phyloP scores from a whole-genome alignment of 2,329 filamentous ascomycete species.

The Cadophora sp. region DNA sequence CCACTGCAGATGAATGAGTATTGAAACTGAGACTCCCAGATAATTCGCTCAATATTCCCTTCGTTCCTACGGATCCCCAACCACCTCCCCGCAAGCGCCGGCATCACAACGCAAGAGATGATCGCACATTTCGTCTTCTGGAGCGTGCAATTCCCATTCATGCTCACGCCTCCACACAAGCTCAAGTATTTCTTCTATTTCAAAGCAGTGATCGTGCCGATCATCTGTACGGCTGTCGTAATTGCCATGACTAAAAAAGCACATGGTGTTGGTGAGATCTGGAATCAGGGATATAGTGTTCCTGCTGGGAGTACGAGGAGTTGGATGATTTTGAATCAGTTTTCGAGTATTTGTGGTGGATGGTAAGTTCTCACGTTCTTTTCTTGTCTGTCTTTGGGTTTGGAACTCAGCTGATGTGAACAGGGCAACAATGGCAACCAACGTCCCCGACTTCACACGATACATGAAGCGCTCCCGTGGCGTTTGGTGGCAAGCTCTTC shows the following conservation, averaged over 20 bases:
- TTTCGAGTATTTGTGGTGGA: slow-evolving; percentile 19
- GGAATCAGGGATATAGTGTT: slow-evolving; percentile 15
- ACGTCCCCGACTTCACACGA: slow-evolving; percentile 52
- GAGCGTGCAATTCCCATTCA: too few species aligned
- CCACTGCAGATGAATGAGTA: too few species aligned
- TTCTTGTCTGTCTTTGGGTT: neutral
- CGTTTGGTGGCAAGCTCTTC: slow-evolving; percentile 29
- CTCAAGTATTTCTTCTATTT: too few species aligned
- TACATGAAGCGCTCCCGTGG: slow-evolving; percentile 43
- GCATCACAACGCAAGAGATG: too few species aligned
- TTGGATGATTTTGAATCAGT: slow-evolving; percentile 23
- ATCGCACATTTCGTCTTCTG: too few species aligned
- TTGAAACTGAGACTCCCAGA: too few species aligned
- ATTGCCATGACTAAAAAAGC: slow-evolving; percentile 24
- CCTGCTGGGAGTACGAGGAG: slow-evolving; percentile 15
- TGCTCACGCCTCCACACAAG: too few species aligned
- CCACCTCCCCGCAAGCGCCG: too few species aligned
- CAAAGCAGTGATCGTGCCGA: too few species aligned
- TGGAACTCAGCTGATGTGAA: neutral
- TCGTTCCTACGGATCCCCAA: too few species aligned
- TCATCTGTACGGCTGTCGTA: slow-evolving; percentile 2
- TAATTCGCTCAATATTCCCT: too few species aligned
- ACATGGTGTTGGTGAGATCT: slow-evolving; percentile 20
- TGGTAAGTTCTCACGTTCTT: slow-evolving; percentile 12
- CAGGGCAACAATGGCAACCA: slow-evolving; percentile 37